Conservation (phyloP, 2,329 filamentous ascomycete species). For the Penicillium italicum region DNA sequence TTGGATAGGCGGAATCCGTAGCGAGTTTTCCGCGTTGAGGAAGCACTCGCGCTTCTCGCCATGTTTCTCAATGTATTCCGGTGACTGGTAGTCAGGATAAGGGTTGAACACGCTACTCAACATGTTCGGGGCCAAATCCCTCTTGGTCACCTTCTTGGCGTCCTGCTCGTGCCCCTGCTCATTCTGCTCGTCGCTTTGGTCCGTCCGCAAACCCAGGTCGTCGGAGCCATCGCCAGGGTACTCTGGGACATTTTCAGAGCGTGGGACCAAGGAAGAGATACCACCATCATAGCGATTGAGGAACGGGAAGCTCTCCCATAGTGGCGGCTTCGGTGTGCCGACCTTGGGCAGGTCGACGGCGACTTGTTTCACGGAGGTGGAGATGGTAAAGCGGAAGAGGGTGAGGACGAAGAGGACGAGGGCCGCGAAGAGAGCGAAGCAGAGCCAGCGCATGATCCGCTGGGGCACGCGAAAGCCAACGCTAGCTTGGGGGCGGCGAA, state of each 20-base stretch:
- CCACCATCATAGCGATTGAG: slow-evolving; percentile 88
- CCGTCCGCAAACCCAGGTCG: slow-evolving; percentile 50
- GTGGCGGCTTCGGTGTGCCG: slow-evolving; percentile 57
- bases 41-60: slow-evolving; percentile 71
- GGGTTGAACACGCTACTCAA: slow-evolving; percentile 61
- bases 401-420: slow-evolving; percentile 74
- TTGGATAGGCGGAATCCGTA: slow-evolving; percentile 64
- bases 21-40: slow-evolving; percentile 62
- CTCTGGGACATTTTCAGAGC: slow-evolving; percentile 68
- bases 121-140: slow-evolving; percentile 32
- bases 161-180: slow-evolving; percentile 23
- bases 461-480: slow-evolving; percentile 63
- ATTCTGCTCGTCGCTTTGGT: slow-evolving; percentile 10
- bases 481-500: slow-evolving; percentile 32
- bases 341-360: slow-evolving; percentile 52
- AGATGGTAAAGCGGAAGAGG: slow-evolving; percentile 68
- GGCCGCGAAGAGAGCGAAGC: slow-evolving; percentile 64
- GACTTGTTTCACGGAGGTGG: slow-evolving; percentile 29
- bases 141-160: slow-evolving; percentile 14
- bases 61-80: slow-evolving; percentile 54
- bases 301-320: slow-evolving; percentile 85
- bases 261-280: slow-evolving; percentile 65
- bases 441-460: slow-evolving; percentile 73
- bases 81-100: slow-evolving; percentile 62
- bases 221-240: slow-evolving; percentile 66